Evolutionary conservation across 768 basidiomycete species (phyloP).

Genomic region (Termitomyces sp.): DNA sequence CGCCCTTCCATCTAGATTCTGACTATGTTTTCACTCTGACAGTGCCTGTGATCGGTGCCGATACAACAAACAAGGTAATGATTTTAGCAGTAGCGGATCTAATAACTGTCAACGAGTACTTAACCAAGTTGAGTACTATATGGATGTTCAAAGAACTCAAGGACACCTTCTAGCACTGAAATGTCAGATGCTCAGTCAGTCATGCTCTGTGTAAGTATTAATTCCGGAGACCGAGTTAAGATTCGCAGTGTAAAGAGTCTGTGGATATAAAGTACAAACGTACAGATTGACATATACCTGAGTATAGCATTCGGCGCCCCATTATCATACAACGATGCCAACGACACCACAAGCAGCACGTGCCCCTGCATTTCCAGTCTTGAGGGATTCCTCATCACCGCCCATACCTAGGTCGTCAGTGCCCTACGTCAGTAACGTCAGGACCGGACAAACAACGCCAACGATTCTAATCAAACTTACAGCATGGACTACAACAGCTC

Average conservation of each 20-base stretch:
- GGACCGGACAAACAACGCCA: background rate
- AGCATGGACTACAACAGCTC: slow-evolving; percentile 71
- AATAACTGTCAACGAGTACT: background rate
- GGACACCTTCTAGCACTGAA: background rate
- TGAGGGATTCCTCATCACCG: slow-evolving; percentile 60
- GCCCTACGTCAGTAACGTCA: slow-evolving; percentile 31
- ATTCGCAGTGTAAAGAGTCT: background rate
- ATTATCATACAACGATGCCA: slow-evolving; percentile 32
- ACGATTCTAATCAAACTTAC: slow-evolving; percentile 27
- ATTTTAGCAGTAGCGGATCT: background rate
- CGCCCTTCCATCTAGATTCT: background rate
- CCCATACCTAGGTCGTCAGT: slow-evolving; percentile 79
- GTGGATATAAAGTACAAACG: background rate
- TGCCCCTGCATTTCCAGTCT: slow-evolving; percentile 75
- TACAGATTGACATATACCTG: background rate
- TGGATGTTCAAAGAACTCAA: background rate
- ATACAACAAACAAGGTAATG: background rate
- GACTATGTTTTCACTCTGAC: background rate
- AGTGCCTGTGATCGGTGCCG: slow-evolving; percentile 18
- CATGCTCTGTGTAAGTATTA: background rate
- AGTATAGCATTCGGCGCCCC: background rate
- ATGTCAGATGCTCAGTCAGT: background rate
- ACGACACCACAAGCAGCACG: slow-evolving; percentile 82
- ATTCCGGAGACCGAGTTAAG: background rate
- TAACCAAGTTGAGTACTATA: background rate